Base-by-base conservation (phyloP, 805 yeast species). In the Candida golubevii region DNA sequence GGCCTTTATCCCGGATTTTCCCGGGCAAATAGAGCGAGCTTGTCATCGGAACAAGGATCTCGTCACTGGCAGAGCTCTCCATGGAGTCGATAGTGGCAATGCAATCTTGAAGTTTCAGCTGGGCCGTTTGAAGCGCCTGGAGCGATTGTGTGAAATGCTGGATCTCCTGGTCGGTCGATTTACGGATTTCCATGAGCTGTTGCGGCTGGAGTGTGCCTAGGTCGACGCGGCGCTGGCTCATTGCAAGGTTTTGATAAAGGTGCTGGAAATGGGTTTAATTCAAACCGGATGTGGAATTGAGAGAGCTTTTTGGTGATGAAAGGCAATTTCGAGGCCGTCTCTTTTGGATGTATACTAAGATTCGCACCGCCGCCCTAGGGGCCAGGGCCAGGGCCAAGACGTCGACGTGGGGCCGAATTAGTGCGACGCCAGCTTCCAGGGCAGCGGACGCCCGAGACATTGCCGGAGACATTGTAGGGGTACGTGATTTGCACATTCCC, bases 11-110 rank as follows among this genome's bases (percentile, higher is more conserved):
- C 36, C 74, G 71, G 41, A 87, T 75, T 42, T 71, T 77, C 2
- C 98, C 99, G 4, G 97, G 96, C 26, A 93, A 84, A 54, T 93
- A 93, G 34, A 93, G 69, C 0, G 97, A 88, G 14, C 89, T 75
- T 0, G 98, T 88, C 48, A 95, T 73, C 6, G 99, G 99, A 1
- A 93, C 88, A 50, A 93, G 69, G 15, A 91, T 62, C 30, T 79
- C 77, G 37, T 75, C 67, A 1, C 74, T 67, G 33, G 46, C 46
- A 14, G 62, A 49, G 15, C 46, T 44, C 45, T 75, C 78, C 47
- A 86, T 72, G 33, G 72, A 69, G 43, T 79, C 78, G 38, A 93
- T 82, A 51, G 88, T 84, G 34, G 72, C 71, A 13, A 82, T 75
- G 63, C 97, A 91, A 53, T 90, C 96, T 52, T 75, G 75, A 60